A percentile compares a stretch with the other conserved stretches of the same genome.
Evolutionary conservation across 176 grass and related monocot species (phyloP).

Genomic region (Phragmites australis): DNA sequence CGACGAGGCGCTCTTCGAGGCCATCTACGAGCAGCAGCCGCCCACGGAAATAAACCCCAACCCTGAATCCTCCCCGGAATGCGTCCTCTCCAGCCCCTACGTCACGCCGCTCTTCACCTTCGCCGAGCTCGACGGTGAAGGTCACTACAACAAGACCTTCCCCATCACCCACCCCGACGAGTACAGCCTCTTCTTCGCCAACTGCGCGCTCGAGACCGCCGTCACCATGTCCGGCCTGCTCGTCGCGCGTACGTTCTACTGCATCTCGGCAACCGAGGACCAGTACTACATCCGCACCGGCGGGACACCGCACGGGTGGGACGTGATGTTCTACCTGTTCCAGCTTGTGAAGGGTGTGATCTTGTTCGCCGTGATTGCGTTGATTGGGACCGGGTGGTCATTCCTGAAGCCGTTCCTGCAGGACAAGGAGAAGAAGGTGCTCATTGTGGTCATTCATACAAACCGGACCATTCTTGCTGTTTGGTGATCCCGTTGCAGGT

Average conservation of each 20-base stretch:
- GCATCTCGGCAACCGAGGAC: slow-evolving; percentile 80
- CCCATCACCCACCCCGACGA: slow-evolving; percentile 72
- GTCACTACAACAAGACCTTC: slow-evolving; percentile 45
- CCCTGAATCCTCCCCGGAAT: slow-evolving; percentile 42
- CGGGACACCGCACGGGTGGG: slow-evolving; percentile 77
- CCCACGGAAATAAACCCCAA: slow-evolving; percentile 53
- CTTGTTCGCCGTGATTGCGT: too few relatives aligned
- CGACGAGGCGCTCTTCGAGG: slow-evolving; percentile 89
- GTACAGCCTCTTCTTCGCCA: slow-evolving; percentile 96
- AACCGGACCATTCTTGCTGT: too few relatives aligned
- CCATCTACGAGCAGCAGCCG: slow-evolving; percentile 70
- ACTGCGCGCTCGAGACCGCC: slow-evolving; percentile 50
- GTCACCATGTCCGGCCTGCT: slow-evolving; percentile 94
- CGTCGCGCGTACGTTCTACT: slow-evolving; percentile 62
- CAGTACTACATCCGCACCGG: slow-evolving; percentile 74
- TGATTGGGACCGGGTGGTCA: too few relatives aligned
- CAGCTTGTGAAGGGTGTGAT: slow-evolving; percentile 85
- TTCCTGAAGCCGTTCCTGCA: too few relatives aligned
- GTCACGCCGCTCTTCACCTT: slow-evolving; percentile 71
- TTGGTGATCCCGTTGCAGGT: slow-evolving; percentile 91
- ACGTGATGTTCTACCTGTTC: slow-evolving; percentile 91
- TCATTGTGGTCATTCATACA: slow-evolving; percentile 97
- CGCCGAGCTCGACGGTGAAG: slow-evolving; percentile 38
- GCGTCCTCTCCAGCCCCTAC: slow-evolving; percentile 78
- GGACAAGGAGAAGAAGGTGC: too few relatives aligned